Base-by-base conservation (phyloP, 2,329 filamentous ascomycete genomes). In the Aspergillus pseudonomiae region DNA sequence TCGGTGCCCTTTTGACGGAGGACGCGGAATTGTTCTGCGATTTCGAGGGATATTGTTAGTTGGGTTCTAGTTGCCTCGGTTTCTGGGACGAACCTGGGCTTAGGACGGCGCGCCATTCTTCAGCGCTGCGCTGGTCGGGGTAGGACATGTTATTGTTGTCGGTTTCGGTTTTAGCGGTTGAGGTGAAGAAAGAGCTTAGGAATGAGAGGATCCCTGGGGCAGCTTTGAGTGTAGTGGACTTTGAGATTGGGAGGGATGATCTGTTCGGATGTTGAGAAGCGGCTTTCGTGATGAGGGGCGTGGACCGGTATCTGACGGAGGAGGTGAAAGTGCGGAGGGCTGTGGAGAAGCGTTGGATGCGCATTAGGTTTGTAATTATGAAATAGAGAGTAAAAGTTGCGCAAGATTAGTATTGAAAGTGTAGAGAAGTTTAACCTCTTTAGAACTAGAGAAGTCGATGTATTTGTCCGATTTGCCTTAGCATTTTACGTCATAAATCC, bases 1-100 rank as follows among this genome's bases (percentile, higher is more conserved):
- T 99, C 96, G 53, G 95, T 99, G 72, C 94, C 95, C 78, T 97
- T 94, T 77, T 96, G 83, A 67, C 95, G 91, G 61, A 99, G 88
- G 75, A 99, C 86, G 68, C 92, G 92, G 84, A 98, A 99, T 85
- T 99, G 95, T 74, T 97, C 94, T 97, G 12, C 24, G 9, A 24
- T 39, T n/a, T 28, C 34, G 10, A 28, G 43, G 5, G 24, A 12
- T 34, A 1, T 3, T 34, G 39, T 61, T 19, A 14, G 12, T 24
- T 39, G 43, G 36, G 30, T 24, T 21, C 30, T 21, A 16, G 26
- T 45, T 4, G 32, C n/a, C 7, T 46, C 77, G 83, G 81, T 79
- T 71, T 81, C 81, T 69, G 53, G 50, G 30, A 76, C 78, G 32
- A 80, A 91, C 89, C 89, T 74, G 86, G 86, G 62, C 84, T 93